A percentile compares a stretch with the other conserved stretches of the same genome.
These are phyloP conservation scores for Rosa persica DNA, from an alignment of 306 rosid genomes.

Conservation along the genomic window DNA sequence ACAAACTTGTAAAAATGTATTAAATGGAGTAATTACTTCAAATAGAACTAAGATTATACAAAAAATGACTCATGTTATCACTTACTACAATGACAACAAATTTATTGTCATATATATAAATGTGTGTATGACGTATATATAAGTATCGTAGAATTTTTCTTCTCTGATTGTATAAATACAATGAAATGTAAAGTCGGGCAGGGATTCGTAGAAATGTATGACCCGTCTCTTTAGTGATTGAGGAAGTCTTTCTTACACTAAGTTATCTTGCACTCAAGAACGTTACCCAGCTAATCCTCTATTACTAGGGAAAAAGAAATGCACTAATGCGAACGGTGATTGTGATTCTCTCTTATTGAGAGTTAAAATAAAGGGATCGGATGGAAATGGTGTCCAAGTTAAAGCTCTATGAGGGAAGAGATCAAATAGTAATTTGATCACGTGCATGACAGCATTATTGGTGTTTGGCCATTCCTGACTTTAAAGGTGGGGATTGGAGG, in stretches of 20 bases:
- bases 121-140: too few relatives aligned
- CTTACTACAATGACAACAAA: too few relatives aligned
- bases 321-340: background rate
- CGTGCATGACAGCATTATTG: conserved; percentile 14
- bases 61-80: too few relatives aligned
- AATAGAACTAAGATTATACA: too few relatives aligned
- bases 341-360: too few relatives aligned
- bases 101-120: too few relatives aligned
- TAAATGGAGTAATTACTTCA: too few relatives aligned
- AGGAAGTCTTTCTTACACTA: background rate
- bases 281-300: background rate
- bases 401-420: background rate
- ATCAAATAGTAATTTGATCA: conserved; percentile 9
- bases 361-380: too few relatives aligned
- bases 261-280: background rate
- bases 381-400: too few relatives aligned
- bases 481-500: conserved; percentile 10
- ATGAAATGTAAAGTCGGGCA: background rate
- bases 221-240: background rate
- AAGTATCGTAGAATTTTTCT: too few relatives aligned
- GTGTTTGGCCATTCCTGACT: conserved; percentile 1
- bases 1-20: too few relatives aligned
- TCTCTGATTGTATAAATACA: background rate
- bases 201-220: background rate
- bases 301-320: background rate